Base-by-base conservation (phyloP, 2,329 filamentous ascomycete genomes). In the Macrophomina phaseolina region DNA sequence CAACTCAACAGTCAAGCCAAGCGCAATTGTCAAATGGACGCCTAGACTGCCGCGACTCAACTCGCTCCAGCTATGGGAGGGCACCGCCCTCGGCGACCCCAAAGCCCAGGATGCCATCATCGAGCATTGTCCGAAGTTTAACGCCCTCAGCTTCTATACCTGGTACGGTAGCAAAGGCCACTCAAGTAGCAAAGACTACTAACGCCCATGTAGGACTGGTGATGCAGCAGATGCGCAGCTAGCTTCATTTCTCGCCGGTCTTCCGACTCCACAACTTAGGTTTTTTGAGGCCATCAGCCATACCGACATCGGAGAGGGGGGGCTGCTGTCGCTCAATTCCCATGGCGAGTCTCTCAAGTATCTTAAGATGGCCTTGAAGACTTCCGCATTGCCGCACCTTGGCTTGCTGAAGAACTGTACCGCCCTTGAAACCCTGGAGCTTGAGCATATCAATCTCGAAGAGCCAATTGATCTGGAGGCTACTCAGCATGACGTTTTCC, bases 1-100 rank as follows among this genome's bases (percentile, higher is more conserved):
- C 34, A 23, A 30, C n/a, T 14, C 46, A 32, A 18, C 55, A 83
- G 81, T 89, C 45, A 78, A 85, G n/a, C 80, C 83, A 7, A 77
- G 78, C 58, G 78, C 83, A 5, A 79, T 92, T 5, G 79, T 85
- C 0, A 78, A 76, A 34, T 92, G 89, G 89, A 81, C 87, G 14
- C 82, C 86, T 12, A 81, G 84, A 38, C 77, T 91, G 32, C 81
- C 86, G 1, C 82, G 85, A 32, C 78, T 93, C 8, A 84, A 82
- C 65, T 83, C 82, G 1, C 80, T 92, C 40, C 84, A 86, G 16
- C 78, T 92, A 1, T 87, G 83, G 74, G 86, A 90, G 69, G 89
- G 89, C 3, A 83, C 82, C 46, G 83, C 86, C 9, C 81, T 93
- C 1, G 84, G 82, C 48, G 79, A 85, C 61, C 82, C 85, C 65